Conservation (phyloP, 768 basidiomycete species). For the Lentinula raphanica region DNA sequence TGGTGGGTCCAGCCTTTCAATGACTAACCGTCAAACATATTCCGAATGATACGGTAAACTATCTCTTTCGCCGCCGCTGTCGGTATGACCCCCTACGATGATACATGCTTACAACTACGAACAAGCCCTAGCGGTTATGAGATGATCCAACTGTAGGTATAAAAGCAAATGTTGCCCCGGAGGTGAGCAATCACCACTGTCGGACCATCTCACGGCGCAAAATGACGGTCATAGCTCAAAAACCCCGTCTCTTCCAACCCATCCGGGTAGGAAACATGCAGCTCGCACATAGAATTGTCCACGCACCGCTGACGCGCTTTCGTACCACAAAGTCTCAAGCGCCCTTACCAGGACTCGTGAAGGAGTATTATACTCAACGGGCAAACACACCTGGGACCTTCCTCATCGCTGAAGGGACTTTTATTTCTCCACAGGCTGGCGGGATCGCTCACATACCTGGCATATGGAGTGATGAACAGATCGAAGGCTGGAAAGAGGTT, state of each 20-base stretch:
- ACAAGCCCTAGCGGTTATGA: too few species aligned
- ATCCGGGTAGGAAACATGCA: slow-evolving; percentile 22
- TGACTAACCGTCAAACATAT: background rate
- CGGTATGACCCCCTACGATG: background rate
- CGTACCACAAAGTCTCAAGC: slow-evolving; percentile 20
- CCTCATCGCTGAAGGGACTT: slow-evolving; percentile 41
- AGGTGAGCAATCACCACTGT: background rate
- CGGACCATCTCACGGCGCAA: too few species aligned
- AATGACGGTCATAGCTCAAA: background rate
- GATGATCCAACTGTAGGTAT: background rate
- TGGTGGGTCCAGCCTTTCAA: too few species aligned
- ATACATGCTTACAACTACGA: too few species aligned
- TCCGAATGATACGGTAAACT: background rate
- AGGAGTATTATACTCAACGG: slow-evolving; percentile 33
- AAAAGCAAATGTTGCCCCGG: background rate
- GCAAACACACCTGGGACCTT: slow-evolving; percentile 33
- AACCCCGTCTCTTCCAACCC: slow-evolving; percentile 25
- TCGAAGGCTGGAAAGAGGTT: slow-evolving; percentile 47
- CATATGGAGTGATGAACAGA: slow-evolving; percentile 45
- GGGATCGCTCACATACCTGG: slow-evolving; percentile 38
- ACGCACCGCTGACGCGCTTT: slow-evolving; percentile 31
- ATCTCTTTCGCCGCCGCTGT: background rate
- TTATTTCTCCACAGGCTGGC: slow-evolving; percentile 26
- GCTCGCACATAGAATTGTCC: slow-evolving; percentile 31
- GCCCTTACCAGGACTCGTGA: slow-evolving; percentile 23